Percentiles rank a stretch among this genome's conserved stretches.
phyloP scores from a whole-genome alignment of 345 rosid genomes.

The Lepidium didymum region DNA sequence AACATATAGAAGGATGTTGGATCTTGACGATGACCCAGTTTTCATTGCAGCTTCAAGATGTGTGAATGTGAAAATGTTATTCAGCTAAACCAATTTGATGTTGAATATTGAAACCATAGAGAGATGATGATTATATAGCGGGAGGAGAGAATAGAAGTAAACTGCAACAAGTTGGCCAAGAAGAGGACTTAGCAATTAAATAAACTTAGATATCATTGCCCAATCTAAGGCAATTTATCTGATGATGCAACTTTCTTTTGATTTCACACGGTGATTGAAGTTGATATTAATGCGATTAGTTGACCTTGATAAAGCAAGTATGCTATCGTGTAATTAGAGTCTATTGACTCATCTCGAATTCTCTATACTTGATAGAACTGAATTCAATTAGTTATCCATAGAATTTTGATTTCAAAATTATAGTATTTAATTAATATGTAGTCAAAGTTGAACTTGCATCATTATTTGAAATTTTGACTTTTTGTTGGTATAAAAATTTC shows the following conservation, averaged over 20 bases:
- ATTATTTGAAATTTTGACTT: background rate
- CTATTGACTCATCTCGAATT: too few relatives aligned
- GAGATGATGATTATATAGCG: constrained; percentile 3
- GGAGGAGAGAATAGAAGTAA: background rate
- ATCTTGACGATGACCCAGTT: background rate
- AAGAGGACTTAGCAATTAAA: constrained; percentile 2
- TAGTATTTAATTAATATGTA: background rate
- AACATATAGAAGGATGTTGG: background rate
- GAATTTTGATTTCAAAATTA: too few relatives aligned
- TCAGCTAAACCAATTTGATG: background rate
- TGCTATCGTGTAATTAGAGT: too few relatives aligned
- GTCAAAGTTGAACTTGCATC: background rate
- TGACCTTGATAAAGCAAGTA: background rate
- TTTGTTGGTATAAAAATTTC: background rate
- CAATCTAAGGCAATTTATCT: background rate
- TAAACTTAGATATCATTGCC: constrained; percentile 12
- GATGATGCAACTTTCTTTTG: constrained; percentile 5
- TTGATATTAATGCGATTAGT: background rate
- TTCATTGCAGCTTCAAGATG: constrained; percentile 2
- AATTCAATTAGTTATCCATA: too few relatives aligned
- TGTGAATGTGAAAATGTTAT: background rate
- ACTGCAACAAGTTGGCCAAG: constrained; percentile 17
- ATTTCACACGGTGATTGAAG: background rate
- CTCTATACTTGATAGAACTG: too few relatives aligned
- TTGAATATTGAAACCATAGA: constrained; percentile 1